Conservation (phyloP, 192 early-diverging fungal species). For the Backusella psychrophila region DNA sequence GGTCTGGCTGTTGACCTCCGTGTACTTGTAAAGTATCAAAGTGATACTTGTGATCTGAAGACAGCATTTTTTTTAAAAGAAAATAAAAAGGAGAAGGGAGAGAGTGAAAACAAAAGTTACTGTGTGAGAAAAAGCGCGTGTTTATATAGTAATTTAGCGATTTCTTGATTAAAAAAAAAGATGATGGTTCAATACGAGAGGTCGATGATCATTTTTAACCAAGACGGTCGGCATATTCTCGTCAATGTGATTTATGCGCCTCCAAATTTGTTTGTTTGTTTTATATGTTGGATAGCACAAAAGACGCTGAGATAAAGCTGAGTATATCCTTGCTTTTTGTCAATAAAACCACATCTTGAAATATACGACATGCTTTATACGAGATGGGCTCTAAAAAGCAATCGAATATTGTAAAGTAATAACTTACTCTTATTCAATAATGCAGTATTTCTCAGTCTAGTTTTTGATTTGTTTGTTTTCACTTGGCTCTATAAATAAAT, state of each 20-base stretch:
- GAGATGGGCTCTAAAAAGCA: not conserved
- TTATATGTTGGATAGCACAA: not conserved
- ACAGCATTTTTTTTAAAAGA: not conserved
- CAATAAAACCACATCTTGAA: not conserved
- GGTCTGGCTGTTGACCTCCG: conserved; percentile 64
- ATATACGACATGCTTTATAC: not conserved
- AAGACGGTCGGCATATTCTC: too few species aligned
- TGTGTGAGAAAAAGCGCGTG: not conserved
- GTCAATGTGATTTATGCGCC: not conserved
- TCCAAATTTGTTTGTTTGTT: not conserved
- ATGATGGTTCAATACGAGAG: not conserved
- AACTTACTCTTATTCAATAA: not conserved
- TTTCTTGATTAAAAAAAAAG: not conserved
- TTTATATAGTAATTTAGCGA: not conserved
- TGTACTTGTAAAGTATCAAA: conserved; percentile 94
- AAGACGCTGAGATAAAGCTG: not conserved
- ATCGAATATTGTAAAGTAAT: too few species aligned
- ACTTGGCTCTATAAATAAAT: too few species aligned
- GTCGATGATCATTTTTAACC: not conserved
- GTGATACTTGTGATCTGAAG: conserved; percentile 34
- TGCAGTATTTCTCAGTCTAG: not conserved
- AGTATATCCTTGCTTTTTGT: not conserved
- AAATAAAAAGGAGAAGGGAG: not conserved
- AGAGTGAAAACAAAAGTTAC: not conserved
- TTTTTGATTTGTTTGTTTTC: too few species aligned